These are phyloP conservation scores for Moricandia moricandioides DNA, from an alignment of 345 rosid species.

Conservation along the genomic window DNA sequence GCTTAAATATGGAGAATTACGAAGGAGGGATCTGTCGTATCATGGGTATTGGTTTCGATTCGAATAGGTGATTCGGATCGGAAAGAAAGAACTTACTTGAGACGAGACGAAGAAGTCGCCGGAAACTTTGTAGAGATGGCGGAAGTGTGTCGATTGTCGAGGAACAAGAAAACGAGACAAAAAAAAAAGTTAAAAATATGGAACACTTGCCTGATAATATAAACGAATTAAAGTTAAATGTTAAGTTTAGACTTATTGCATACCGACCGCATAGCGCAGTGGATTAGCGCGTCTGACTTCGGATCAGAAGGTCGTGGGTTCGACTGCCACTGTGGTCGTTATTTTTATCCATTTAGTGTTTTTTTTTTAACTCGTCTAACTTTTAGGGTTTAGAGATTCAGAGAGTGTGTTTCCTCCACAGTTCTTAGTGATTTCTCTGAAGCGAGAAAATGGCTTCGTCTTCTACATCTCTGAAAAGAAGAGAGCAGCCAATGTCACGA, in stretches of 20 bases:
- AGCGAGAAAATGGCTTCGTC: conserved; percentile 40
- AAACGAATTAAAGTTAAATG: no score
- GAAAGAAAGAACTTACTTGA: conserved; percentile 30
- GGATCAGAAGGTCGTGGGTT: conserved; percentile 93
- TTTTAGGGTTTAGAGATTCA: conserved; percentile 23
- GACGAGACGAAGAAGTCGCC: background rate
- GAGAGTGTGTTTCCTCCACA: background rate
- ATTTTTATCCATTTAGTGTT: background rate
- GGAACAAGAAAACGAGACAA: background rate
- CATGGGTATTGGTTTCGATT: background rate
- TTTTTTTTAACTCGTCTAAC: background rate
- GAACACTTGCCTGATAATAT: no score
- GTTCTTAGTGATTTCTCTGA: background rate
- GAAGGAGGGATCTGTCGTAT: background rate
- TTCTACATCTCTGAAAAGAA: conserved; percentile 62
- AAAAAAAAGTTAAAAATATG: no score
- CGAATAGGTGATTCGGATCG: background rate
- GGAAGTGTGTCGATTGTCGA: background rate
- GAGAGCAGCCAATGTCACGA: conserved; percentile 57
- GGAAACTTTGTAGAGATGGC: conserved; percentile 25
- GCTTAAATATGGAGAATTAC: conserved; percentile 6
- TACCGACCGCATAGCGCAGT: conserved; percentile 87
- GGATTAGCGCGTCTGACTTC: conserved; percentile 99
- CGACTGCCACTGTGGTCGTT: conserved; percentile 84
- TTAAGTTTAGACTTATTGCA: no score